Percentiles rank a stretch among this genome's conserved stretches.
phyloP scores from a whole-genome alignment of 805 yeast genomes.

The Pichia exigua region DNA sequence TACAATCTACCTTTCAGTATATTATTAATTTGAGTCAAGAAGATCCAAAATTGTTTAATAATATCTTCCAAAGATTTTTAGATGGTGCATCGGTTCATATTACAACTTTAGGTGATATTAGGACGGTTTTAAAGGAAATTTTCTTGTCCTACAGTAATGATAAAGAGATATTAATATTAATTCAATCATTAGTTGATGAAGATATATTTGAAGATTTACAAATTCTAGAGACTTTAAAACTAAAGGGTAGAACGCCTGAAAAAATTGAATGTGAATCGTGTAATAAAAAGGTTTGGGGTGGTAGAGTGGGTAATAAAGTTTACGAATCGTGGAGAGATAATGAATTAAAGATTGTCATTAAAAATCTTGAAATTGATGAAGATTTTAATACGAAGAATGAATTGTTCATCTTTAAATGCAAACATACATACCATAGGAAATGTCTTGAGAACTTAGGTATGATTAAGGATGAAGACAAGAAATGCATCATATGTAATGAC shows the following conservation, averaged over 20 bases:
- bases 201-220: slow-evolving; percentile 45
- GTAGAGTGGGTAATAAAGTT: slow-evolving; percentile 41
- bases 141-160: slow-evolving; percentile 61
- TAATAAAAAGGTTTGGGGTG: slow-evolving; percentile 67
- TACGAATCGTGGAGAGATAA: slow-evolving; percentile 52
- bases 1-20: slow-evolving; percentile 36
- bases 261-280: slow-evolving; percentile 65
- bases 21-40: slow-evolving; percentile 28
- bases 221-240: slow-evolving; percentile 32
- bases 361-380: slow-evolving; percentile 7
- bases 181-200: slow-evolving; percentile 47
- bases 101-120: slow-evolving; percentile 52
- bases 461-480: slow-evolving; percentile 16
- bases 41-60: slow-evolving; percentile 32
- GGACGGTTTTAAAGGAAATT: slow-evolving; percentile 53
- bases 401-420: slow-evolving; percentile 52
- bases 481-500: slow-evolving; percentile 36
- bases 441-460: slow-evolving; percentile 47
- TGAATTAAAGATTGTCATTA: slow-evolving; percentile 11
- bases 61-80: slow-evolving; percentile 48
- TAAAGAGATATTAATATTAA: slow-evolving; percentile 41
- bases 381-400: slow-evolving; percentile 12
- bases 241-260: slow-evolving; percentile 56
- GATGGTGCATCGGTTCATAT: slow-evolving; percentile 38
- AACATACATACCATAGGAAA: slow-evolving; percentile 54